phyloP scores from a whole-genome alignment of 352 stramenopile species.

The Phytophthora constricta region DNA sequence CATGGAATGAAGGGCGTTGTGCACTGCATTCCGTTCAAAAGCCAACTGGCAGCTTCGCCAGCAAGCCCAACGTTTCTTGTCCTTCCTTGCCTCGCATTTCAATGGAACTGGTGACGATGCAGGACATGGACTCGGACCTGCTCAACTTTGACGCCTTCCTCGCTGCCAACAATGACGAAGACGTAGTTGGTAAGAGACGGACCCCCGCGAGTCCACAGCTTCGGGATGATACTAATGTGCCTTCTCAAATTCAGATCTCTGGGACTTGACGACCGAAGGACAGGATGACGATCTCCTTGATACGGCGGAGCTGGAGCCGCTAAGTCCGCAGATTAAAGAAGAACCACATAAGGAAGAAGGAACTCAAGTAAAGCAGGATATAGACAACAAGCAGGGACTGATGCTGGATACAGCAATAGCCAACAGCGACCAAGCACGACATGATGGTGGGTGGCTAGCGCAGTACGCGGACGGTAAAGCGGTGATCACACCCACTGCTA shows the following conservation, averaged over 20 bases:
- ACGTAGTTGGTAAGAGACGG: conserved; percentile 28
- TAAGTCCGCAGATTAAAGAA: conserved; percentile 35
- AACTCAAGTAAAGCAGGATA: conserved; percentile 26
- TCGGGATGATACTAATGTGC: not conserved
- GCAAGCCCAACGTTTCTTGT: conserved; percentile 17
- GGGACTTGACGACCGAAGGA: conserved; percentile 23
- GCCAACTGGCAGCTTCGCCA: conserved; percentile 31
- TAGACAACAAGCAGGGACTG: conserved; percentile 17
- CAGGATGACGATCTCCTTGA: conserved; percentile 43
- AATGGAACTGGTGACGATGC: conserved; percentile 32
- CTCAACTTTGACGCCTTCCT: conserved; percentile 50
- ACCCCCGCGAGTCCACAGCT: not conserved
- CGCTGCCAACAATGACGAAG: conserved; percentile 37
- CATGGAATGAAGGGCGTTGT: not conserved
- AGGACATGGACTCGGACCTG: conserved; percentile 45
- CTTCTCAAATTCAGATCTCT: conserved; percentile 24
- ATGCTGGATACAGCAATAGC: conserved; percentile 31
- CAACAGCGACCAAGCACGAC: conserved; percentile 25
- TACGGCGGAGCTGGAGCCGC: conserved; percentile 29
- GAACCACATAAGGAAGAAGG: conserved; percentile 19
- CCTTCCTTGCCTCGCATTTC: not conserved
- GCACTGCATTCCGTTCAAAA: conserved; percentile 32
- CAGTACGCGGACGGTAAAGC: conserved; percentile 26
- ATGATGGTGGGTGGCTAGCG: too few species aligned
- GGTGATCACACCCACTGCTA: conserved; percentile 33